Base-by-base conservation (phyloP, 176 grass and related monocot genomes). In the Cenchrus americanus region DNA sequence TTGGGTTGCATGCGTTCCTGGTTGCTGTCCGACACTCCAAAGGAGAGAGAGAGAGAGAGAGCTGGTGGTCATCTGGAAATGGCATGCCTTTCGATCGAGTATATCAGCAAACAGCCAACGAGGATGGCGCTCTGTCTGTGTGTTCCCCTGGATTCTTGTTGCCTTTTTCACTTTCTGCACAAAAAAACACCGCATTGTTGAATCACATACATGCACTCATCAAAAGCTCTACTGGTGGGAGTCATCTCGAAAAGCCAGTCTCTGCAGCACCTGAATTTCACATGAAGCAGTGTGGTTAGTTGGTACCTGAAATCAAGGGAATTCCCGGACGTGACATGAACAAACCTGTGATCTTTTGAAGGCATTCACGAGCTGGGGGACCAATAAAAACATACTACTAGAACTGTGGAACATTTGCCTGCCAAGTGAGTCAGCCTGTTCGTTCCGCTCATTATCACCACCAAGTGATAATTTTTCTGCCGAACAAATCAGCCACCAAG, bases 61-160 rank as follows among this genome's bases (percentile, higher is more conserved):
- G 11, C n/a, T n/a, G n/a, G 23, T 30, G 59, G 4, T 19, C 40
- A 21, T 13, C 51, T 66, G 58, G 67, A 79, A 88, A 37, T 54
- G 79, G 37, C 30, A n/a, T 63, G 64, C 19, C 69, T 74, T 88
- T 69, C 47, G 49, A 76, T n/a, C n/a, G n/a, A n/a, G n/a, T n/a
- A 54, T 24, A 32, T 21, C 54, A 81, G 62, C 21, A 44, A 18
- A 62, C 71, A 71, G 62, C 64, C 42, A 34, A 76, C 34, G 63
- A 70, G 73, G 42, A 75, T 4, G 18, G 30, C 42, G 50, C 13
- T 54, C 22, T 55, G 43, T 80, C 62, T n/a, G n/a, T n/a, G n/a
- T n/a, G n/a, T n/a, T 74, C 61, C 61, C 66, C 50, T 84, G 62
- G 78, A 59, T n/a, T 60, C 76, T 41, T 51, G 69, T 40, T 50